Conservation (phyloP, 306 rosid genomes). For the Lithocarpus polystachyus region DNA sequence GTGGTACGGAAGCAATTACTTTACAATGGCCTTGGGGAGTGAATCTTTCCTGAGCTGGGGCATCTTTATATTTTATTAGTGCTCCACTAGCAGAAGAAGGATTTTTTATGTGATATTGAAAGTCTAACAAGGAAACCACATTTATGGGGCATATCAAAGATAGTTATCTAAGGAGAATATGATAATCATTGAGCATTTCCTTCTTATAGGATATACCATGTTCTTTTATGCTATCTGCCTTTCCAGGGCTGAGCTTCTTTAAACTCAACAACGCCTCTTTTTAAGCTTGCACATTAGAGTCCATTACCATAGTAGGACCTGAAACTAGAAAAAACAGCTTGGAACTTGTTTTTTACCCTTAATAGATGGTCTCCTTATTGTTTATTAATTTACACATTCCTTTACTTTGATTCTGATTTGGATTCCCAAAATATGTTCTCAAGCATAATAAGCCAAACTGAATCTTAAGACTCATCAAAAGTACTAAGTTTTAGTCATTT, state of each 20-base stretch:
- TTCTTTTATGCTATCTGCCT: neutral
- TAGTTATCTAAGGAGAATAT: too few species aligned
- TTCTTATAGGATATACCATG: neutral
- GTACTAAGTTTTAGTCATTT: slow-evolving; percentile 21
- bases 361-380: neutral
- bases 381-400: neutral
- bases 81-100: slow-evolving; percentile 7
- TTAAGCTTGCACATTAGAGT: neutral
- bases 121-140: neutral
- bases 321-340: neutral
- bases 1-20: neutral
- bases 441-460: slow-evolving; percentile 25
- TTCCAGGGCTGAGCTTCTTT: neutral
- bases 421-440: neutral
- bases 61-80: neutral
- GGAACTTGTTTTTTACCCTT: neutral
- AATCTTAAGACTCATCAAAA: slow-evolving; percentile 26
- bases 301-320: too few species aligned
- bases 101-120: neutral
- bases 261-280: neutral
- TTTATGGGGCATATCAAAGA: neutral
- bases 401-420: neutral
- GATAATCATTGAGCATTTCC: neutral
- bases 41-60: neutral
- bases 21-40: neutral